These are phyloP conservation scores for Salix dunnii DNA, from an alignment of 345 rosid species.

Conservation along the genomic window DNA sequence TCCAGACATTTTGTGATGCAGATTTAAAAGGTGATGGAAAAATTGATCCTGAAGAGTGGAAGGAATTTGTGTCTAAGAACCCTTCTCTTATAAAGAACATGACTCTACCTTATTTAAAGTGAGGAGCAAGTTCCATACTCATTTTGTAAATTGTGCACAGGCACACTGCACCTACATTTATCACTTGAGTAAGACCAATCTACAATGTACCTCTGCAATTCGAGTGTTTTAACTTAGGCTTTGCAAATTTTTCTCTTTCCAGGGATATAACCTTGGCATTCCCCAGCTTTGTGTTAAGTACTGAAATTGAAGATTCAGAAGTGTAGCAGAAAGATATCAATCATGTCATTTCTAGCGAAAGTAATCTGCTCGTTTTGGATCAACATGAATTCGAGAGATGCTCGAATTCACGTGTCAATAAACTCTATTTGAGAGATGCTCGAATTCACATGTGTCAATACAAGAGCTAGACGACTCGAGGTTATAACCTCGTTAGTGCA, in stretches of 20 bases:
- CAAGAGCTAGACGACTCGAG: background rate
- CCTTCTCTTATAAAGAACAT: constrained; percentile 90
- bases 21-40: constrained; percentile 68
- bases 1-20: constrained; percentile 69
- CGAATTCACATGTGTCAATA: background rate
- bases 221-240: background rate
- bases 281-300: constrained; percentile 61
- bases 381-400: no score
- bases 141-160: background rate
- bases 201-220: background rate
- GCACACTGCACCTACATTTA: background rate
- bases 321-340: constrained; percentile 18
- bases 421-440: background rate
- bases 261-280: constrained; percentile 82
- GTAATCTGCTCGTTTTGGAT: background rate
- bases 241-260: constrained; percentile 7
- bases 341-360: background rate
- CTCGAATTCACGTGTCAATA: no score
- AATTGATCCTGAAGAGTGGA: constrained; percentile 89
- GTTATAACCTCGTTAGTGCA: background rate
- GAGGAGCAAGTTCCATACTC: constrained; percentile 19
- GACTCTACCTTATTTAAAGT: constrained; percentile 90
- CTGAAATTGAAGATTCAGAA: constrained; percentile 65
- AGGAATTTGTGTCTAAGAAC: constrained; percentile 58
- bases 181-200: background rate